These are phyloP conservation scores for Warburgia ugandensis DNA, from an alignment of 164 flowering plant genomes.

Conservation along the genomic window DNA sequence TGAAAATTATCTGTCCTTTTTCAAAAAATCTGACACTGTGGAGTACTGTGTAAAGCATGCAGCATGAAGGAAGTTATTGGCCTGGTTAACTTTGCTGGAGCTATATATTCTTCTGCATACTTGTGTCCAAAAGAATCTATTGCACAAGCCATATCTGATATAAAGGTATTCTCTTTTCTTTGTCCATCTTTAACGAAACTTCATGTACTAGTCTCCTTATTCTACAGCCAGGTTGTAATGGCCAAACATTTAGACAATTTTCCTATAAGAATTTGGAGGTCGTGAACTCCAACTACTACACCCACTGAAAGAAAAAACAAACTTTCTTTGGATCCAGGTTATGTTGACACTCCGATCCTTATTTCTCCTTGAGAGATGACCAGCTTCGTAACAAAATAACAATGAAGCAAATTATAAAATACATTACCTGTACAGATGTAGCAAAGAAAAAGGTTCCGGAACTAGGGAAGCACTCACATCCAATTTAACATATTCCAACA, in stretches of 20 bases:
- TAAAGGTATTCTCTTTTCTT: slow-evolving; percentile 49
- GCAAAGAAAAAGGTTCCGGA: too few species aligned
- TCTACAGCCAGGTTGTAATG: neutral
- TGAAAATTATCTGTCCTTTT: neutral
- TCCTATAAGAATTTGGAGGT: neutral
- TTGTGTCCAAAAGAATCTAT: slow-evolving; percentile 63
- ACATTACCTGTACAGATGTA: too few species aligned
- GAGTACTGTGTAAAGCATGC: slow-evolving; percentile 40
- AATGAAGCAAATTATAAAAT: too few species aligned
- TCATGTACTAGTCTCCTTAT: neutral
- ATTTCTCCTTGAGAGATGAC: too few species aligned
- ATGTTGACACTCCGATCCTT: too few species aligned
- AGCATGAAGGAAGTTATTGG: slow-evolving; percentile 66
- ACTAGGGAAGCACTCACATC: too few species aligned
- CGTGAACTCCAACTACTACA: neutral
- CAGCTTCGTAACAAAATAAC: too few species aligned
- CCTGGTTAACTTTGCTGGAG: slow-evolving; percentile 46
- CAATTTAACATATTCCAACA: too few species aligned
- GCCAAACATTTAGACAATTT: neutral
- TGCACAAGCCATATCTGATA: slow-evolving; percentile 71
- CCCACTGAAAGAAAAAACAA: too few species aligned
- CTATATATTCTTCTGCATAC: slow-evolving; percentile 65
- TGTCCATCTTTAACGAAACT: neutral
- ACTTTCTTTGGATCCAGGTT: too few species aligned
- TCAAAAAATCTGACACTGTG: neutral